Percentiles rank a stretch among this genome's conserved stretches.
Evolutionary conservation across 2,329 filamentous ascomycete species (phyloP).

Genomic region (Gnomoniopsis sp.): DNA sequence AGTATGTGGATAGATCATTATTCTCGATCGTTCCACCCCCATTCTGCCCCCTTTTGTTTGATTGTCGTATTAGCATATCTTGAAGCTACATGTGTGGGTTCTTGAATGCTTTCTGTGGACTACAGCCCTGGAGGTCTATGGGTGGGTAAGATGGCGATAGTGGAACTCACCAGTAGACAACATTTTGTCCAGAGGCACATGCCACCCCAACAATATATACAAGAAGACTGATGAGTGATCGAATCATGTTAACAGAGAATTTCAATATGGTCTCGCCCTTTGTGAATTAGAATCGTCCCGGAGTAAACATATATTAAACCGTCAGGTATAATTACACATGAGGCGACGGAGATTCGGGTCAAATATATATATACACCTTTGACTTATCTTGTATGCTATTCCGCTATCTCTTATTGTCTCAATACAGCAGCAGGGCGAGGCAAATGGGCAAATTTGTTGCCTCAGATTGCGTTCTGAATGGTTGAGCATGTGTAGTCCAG

Average conservation of each 20-base stretch:
- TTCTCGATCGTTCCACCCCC: slow-evolving; percentile 31
- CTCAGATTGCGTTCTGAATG: neutral
- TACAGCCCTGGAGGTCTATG: no score
- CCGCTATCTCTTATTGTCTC: no score
- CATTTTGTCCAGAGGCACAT: slow-evolving; percentile 28
- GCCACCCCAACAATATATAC: neutral
- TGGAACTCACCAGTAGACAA: slow-evolving; percentile 14
- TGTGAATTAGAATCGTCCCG: no score
- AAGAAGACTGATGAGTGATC: neutral
- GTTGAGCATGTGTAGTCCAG: neutral
- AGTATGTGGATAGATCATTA: slow-evolving; percentile 36
- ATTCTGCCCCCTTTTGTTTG: slow-evolving; percentile 4
- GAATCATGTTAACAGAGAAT: neutral
- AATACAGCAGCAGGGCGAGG: no score
- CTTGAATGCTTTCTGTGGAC: no score
- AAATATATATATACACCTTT: no score
- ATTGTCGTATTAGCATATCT: neutral
- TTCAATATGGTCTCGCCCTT: neutral
- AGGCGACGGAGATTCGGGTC: no score
- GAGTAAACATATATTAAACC: no score
- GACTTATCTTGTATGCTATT: no score
- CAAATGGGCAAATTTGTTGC: neutral
- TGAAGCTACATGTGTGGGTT: no score
- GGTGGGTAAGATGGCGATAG: no score
- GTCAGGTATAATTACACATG: no score